A percentile compares a stretch with the other conserved stretches of the same genome.
Conservation (phyloP, 2,329 filamentous ascomycete genomes). For the Aspergillus spinulosporus region DNA sequence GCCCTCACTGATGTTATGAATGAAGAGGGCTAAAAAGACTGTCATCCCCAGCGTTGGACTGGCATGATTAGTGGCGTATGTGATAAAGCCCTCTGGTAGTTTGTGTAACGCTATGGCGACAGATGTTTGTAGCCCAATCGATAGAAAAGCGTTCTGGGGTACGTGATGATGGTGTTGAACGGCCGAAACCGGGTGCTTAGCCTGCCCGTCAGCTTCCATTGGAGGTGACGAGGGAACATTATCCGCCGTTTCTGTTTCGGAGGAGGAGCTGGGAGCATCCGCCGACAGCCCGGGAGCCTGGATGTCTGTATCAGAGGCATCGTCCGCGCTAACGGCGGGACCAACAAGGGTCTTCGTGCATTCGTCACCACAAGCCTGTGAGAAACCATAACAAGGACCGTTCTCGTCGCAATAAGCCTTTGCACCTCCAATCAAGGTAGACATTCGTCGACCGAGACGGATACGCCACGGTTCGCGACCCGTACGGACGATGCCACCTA, state of each 20-base stretch:
- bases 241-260: constrained; percentile 12
- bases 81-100: constrained; percentile 83
- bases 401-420: constrained; percentile 57
- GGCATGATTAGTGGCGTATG: constrained; percentile 95
- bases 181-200: constrained; percentile 5
- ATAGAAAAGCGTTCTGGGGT: constrained; percentile 87
- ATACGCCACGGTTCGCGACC: constrained; percentile 36
- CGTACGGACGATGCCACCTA: constrained; percentile 20
- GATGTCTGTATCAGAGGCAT: constrained; percentile 16
- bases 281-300: background rate
- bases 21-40: constrained; percentile 92
- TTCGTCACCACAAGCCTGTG: constrained; percentile 61
- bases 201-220: constrained; percentile 1
- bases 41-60: constrained; percentile 85
- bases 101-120: constrained; percentile 96
- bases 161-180: constrained; percentile 87
- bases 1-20: constrained; percentile 97
- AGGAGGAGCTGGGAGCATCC: constrained; percentile 18
- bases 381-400: constrained; percentile 62
- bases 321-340: constrained; percentile 18
- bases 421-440: constrained; percentile 51
- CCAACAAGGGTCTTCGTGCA: constrained; percentile 54
- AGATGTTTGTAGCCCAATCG: constrained; percentile 92
- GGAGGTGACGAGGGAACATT: constrained; percentile 10
- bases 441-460: constrained; percentile 44